Conservation (phyloP, 2,329 filamentous ascomycete species). For the Neopestalotiopsis clavispora region DNA sequence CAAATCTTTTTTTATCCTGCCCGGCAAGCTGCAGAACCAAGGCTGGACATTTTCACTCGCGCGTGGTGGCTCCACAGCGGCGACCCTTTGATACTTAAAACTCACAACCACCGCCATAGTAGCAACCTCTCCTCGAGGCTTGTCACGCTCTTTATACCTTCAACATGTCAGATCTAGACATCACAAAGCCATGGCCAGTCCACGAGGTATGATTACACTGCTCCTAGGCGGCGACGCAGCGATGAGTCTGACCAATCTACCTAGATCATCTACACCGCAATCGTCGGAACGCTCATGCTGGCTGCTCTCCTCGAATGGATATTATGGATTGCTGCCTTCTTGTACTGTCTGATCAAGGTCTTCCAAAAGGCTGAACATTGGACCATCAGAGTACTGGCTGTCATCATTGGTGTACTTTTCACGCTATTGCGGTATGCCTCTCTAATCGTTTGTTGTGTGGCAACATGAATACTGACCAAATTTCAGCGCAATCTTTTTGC, state of each 20-base stretch:
- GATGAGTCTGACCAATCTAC: background rate
- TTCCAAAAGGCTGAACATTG: slow-evolving; percentile 89
- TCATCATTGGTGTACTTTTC: slow-evolving; percentile 77
- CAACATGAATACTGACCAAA: slow-evolving; percentile 21
- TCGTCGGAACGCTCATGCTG: slow-evolving; percentile 81
- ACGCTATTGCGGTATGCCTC: slow-evolving; percentile 70
- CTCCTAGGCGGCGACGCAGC: background rate
- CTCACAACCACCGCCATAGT: background rate
- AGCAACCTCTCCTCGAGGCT: background rate
- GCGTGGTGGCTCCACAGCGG: background rate
- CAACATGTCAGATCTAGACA: slow-evolving; percentile 41
- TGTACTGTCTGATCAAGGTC: slow-evolving; percentile 89
- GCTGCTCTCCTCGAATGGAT: slow-evolving; percentile 92
- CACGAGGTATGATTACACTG: slow-evolving; percentile 45
- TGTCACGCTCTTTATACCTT: background rate
- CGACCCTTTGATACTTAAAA: background rate
- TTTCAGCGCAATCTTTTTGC: slow-evolving; percentile 79
- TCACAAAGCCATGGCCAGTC: slow-evolving; percentile 54
- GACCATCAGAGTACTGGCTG: slow-evolving; percentile 78
- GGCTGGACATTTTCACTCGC: background rate
- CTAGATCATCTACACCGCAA: slow-evolving; percentile 83
- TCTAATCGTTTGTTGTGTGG: background rate
- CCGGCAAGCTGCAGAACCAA: slow-evolving; percentile 15
- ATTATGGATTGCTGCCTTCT: slow-evolving; percentile 89
- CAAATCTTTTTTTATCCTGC: slow-evolving; percentile 15